Percentiles rank a stretch among this genome's conserved stretches.
Conservation (phyloP, 257 asterid species). For the Schizonepeta tenuifolia region DNA sequence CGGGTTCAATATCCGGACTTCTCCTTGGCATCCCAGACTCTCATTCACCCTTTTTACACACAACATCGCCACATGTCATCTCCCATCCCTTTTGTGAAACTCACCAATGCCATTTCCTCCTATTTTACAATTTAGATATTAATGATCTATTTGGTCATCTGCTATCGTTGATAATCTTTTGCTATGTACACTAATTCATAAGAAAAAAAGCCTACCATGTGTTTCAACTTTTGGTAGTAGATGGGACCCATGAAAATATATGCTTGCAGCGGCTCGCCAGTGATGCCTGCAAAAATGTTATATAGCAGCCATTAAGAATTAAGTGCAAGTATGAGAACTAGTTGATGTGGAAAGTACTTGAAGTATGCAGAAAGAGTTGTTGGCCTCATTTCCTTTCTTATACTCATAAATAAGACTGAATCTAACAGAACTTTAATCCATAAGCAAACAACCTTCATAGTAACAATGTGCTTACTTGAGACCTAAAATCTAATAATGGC, state of each 20-base stretch:
- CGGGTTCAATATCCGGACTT: no score
- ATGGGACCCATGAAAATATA: constrained; percentile 99
- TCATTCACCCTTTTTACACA: no score
- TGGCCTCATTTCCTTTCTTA: not conserved
- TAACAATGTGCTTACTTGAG: no score
- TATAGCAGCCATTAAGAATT: not conserved
- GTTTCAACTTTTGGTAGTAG: constrained; percentile 96
- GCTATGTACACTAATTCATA: no score
- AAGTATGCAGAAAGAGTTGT: not conserved
- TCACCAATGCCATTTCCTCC: no score
- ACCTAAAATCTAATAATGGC: not conserved
- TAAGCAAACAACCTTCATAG: not conserved
- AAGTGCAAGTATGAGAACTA: not conserved
- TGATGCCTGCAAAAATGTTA: constrained; percentile 62
- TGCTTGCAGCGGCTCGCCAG: constrained; percentile 93
- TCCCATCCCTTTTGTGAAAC: no score
- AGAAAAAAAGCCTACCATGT: constrained; percentile 63
- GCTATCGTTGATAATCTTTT: no score
- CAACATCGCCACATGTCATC: no score
- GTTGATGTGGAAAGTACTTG: not conserved
- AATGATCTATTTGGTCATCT: no score
- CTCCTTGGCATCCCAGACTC: no score
- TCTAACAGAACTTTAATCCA: not conserved
- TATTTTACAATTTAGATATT: no score
- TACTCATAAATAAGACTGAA: not conserved